These are phyloP conservation scores for Phytophthora foliorum DNA, from an alignment of 352 stramenopile species.

Conservation along the genomic window DNA sequence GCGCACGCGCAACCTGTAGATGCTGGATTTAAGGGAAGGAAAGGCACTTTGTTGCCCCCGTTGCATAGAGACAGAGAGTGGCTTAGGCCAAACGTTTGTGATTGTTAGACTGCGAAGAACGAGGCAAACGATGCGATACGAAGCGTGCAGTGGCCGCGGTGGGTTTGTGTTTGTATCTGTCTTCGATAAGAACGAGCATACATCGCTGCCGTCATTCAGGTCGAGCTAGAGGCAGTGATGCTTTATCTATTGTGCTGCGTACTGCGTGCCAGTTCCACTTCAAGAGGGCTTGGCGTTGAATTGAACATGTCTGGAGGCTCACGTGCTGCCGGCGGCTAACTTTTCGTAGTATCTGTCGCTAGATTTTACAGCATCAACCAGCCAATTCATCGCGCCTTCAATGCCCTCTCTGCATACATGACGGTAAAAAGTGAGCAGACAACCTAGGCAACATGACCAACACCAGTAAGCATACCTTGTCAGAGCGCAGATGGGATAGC, in stretches of 20 bases:
- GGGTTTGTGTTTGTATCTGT: constrained; percentile 4
- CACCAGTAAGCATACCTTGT: constrained; percentile 43
- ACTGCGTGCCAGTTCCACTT: constrained; percentile 4
- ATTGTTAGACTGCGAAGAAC: constrained; percentile 24
- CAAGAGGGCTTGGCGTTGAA: neutral
- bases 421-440: constrained; percentile 6
- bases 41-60: constrained; percentile 20
- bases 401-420: constrained; percentile 63
- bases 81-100: constrained; percentile 25
- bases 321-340: constrained; percentile 27
- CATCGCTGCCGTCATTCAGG: neutral
- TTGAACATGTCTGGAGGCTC: constrained; percentile 3
- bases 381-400: constrained; percentile 75
- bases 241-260: constrained; percentile 29
- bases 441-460: neutral
- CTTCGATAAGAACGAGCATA: constrained; percentile 20
- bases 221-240: neutral
- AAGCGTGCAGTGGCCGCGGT: constrained; percentile 10
- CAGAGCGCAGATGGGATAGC: constrained; percentile 70
- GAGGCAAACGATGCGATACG: constrained; percentile 31
- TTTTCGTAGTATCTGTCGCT: constrained; percentile 79
- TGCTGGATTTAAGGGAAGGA: constrained; percentile 31
- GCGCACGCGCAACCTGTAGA: constrained; percentile 76
- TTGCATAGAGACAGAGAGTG: constrained; percentile 41
- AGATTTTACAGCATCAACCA: constrained; percentile 75